Evolutionary conservation across 805 yeast genomes (phyloP), one percentile per base, ranked within the genome.

Genomic region (Candida andamanensis): DNA sequence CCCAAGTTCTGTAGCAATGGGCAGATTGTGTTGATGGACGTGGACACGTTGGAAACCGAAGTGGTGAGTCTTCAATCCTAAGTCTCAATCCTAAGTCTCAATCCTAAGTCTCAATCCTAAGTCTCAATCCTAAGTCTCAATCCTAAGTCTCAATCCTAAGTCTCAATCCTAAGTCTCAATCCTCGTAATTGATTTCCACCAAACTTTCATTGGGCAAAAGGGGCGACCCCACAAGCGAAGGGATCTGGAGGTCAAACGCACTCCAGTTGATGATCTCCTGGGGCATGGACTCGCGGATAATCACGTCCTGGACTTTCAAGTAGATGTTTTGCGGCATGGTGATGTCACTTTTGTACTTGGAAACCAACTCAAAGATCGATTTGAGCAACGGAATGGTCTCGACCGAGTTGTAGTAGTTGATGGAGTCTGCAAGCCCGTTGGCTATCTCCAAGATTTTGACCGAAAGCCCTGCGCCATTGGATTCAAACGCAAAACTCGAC

Each of bases 1-100:
- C 97, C 98, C 0, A 65, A 65, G 25, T 92, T 89, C 49, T 56
- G 67, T 28, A 61, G 63, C 15, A 74, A 87, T 0, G 86, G 86
- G 0, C 69, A 81, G 44, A 29, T 56, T 15, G 52, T 51, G 2
- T 19, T 53, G 10, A 21, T 56, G 10, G 57, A 55, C 31, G 32
- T 45, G 6, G 32, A 29, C 2, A 42, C 50, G 7, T 30, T 45
- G 17, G 76, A 75, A 23, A 64, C 78, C 15, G 74, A 75, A 40
- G 52, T 72, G 1, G 60, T 86, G n/a, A n/a, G n/a, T n/a, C n/a
- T n/a, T n/a, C n/a, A n/a, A n/a, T n/a, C n/a, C n/a, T n/a, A n/a
- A n/a, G n/a, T n/a, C n/a, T n/a, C n/a, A n/a, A n/a, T n/a, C n/a
- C n/a, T n/a, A n/a, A n/a, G n/a, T n/a, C n/a, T n/a, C n/a, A n/a